Percentiles rank a stretch among this genome's conserved stretches.
These are phyloP conservation scores for Pestalotiopsis sp. DNA, from an alignment of 2,329 filamentous ascomycete species.

Conservation along the genomic window DNA sequence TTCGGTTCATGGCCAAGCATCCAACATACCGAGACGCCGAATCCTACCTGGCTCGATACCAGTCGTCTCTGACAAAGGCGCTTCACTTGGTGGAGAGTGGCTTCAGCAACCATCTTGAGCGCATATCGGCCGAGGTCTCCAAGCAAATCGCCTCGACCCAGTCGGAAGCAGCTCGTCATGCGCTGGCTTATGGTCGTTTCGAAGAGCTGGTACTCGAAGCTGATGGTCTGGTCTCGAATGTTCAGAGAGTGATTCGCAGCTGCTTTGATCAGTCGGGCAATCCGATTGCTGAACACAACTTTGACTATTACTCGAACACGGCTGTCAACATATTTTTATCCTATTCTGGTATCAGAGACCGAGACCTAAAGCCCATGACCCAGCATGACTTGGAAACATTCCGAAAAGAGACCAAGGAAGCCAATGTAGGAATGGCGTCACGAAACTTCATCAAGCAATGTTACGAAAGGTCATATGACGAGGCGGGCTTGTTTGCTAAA, in stretches of 20 bases:
- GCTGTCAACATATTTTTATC: conserved; percentile 57
- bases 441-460: conserved; percentile 63
- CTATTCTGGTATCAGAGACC: conserved; percentile 55
- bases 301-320: conserved; percentile 56
- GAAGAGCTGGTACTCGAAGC: conserved; percentile 61
- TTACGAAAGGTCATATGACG: conserved; percentile 60
- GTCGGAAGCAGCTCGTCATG: conserved; percentile 61
- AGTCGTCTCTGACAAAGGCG: conserved; percentile 72
- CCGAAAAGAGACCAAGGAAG: conserved; percentile 51
- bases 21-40: conserved; percentile 85
- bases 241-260: conserved; percentile 52
- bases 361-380: conserved; percentile 53
- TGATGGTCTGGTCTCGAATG: conserved; percentile 57
- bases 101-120: conserved; percentile 55
- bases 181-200: conserved; percentile 62
- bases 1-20: conserved; percentile 89
- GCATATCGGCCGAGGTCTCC: conserved; percentile 55
- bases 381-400: conserved; percentile 59
- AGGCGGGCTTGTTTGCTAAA: conserved; percentile 54
- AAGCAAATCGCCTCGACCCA: conserved; percentile 57
- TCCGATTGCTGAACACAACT: conserved; percentile 43
- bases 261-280: conserved; percentile 57
- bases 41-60: conserved; percentile 85
- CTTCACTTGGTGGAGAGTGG: conserved; percentile 64
- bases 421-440: conserved; percentile 55